These are phyloP conservation scores for Trichomonas tenax DNA, from an alignment of 208 protist genomes.

Conservation along the genomic window DNA sequence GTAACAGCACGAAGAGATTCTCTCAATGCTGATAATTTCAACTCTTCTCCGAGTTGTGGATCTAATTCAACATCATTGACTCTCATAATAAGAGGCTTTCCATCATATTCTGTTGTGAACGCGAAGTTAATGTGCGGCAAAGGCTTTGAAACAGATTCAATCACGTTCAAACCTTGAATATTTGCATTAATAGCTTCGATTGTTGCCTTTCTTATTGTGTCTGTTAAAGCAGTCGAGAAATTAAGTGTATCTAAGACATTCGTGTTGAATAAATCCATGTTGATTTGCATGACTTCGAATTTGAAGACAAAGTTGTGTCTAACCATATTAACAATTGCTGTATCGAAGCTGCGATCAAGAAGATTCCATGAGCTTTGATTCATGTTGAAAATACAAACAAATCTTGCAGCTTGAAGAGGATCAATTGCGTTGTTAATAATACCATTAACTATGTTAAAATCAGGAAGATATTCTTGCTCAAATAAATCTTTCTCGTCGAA, in stretches of 20 bases:
- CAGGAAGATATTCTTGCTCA: not conserved
- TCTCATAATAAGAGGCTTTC: not conserved
- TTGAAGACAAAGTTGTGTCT: not conserved
- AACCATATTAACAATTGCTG: not conserved
- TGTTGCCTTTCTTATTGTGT: not conserved
- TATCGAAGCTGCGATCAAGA: not conserved
- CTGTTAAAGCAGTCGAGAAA: not conserved
- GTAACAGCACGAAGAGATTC: too few relatives aligned
- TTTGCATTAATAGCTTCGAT: not conserved
- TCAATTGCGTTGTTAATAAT: not conserved
- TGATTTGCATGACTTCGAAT: not conserved
- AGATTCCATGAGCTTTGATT: not conserved
- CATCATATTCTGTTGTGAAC: not conserved
- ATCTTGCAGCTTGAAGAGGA: not conserved
- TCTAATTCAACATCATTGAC: too few relatives aligned
- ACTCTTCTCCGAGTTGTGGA: too few relatives aligned
- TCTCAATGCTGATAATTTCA: too few relatives aligned
- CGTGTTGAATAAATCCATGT: not conserved
- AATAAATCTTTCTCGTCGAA: not conserved
- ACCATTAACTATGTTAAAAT: not conserved
- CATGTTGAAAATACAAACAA: not conserved
- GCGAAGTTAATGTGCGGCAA: not conserved
- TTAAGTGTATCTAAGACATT: not conserved
- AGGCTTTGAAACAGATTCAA: too few relatives aligned
- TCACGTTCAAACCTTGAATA: not conserved